Conservation (phyloP, 1,284 basidiomycete genomes). For the Taiwanofungus camphoratus region DNA sequence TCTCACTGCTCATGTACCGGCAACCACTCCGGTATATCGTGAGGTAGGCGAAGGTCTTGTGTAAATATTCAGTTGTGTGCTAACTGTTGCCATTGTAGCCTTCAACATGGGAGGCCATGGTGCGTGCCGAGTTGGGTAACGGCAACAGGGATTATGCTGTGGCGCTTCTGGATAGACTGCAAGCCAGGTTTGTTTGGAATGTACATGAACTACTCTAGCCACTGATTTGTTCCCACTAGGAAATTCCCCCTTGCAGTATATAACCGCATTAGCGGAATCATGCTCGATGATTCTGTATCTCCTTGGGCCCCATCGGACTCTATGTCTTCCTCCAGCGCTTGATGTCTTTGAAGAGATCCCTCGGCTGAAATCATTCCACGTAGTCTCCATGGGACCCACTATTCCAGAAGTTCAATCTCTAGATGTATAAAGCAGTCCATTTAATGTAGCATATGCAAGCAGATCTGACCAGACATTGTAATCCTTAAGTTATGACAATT, state of each 20-base stretch:
- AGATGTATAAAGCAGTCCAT: no score
- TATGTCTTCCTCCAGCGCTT: constrained; percentile 7
- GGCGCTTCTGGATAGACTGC: constrained; percentile 71
- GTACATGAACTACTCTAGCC: neutral
- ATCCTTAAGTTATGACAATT: constrained; percentile 1
- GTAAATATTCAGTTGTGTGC: constrained; percentile 2
- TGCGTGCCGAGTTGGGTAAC: constrained; percentile 82
- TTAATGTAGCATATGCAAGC: constrained; percentile 4
- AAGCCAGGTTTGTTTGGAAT: constrained; percentile 51
- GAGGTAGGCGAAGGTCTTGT: constrained; percentile 55
- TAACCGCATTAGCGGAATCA: constrained; percentile 38
- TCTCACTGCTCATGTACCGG: constrained; percentile 10
- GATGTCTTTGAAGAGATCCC: no score
- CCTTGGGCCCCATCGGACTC: constrained; percentile 26
- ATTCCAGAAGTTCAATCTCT: no score
- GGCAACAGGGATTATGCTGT: constrained; percentile 71
- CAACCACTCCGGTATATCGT: constrained; percentile 70
- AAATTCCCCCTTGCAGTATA: constrained; percentile 55
- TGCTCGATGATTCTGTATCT: constrained; percentile 31
- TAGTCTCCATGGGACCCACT: no score
- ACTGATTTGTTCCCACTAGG: constrained; percentile 30
- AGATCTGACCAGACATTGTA: neutral
- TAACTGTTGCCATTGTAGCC: constrained; percentile 40
- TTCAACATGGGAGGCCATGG: constrained; percentile 92
- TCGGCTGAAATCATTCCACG: no score